Conservation (phyloP, 192 early-diverging fungal species). For the Lunasporangiospora selenospora region DNA sequence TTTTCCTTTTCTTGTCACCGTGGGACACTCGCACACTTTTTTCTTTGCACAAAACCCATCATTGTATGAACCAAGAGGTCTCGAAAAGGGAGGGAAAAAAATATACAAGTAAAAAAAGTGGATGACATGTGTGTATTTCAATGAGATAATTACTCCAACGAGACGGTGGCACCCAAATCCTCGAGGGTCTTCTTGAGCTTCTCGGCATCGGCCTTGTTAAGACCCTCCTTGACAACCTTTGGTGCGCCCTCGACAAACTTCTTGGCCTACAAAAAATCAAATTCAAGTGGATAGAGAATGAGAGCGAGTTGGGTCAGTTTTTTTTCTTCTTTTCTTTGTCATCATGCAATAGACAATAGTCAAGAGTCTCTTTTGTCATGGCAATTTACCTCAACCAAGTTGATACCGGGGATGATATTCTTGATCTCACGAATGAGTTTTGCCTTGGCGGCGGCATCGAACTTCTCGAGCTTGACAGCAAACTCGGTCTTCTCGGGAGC, state of each 20-base stretch:
- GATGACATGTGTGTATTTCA: not conserved
- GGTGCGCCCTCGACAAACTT: slow-evolving; percentile 99
- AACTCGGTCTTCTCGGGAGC: slow-evolving; percentile 92
- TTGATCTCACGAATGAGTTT: slow-evolving; percentile 99
- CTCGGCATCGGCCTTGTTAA: slow-evolving; percentile 94
- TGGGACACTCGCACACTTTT: too few species aligned
- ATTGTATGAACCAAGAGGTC: not conserved
- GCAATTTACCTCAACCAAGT: slow-evolving; percentile 84
- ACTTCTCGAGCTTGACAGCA: slow-evolving; percentile 95
- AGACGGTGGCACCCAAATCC: slow-evolving; percentile 90
- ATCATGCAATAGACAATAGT: not conserved
- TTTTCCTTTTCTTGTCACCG: not conserved
- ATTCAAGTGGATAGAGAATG: not conserved
- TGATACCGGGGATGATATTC: slow-evolving; percentile 89
- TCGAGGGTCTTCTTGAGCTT: slow-evolving; percentile 97
- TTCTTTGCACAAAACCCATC: too few species aligned
- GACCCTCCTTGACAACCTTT: slow-evolving; percentile 92
- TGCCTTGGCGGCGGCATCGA: slow-evolving; percentile 93
- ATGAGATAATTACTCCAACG: slow-evolving; percentile 79
- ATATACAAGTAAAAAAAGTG: not conserved
- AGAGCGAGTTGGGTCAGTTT: not conserved
- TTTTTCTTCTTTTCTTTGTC: not conserved
- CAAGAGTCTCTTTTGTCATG: not conserved
- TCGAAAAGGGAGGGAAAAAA: not conserved
- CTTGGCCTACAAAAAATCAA: slow-evolving; percentile 77